Percentiles rank a stretch among this genome's conserved stretches.
Conservation (phyloP, 441 rosid genomes). For the Heliophila coronopifolia region DNA sequence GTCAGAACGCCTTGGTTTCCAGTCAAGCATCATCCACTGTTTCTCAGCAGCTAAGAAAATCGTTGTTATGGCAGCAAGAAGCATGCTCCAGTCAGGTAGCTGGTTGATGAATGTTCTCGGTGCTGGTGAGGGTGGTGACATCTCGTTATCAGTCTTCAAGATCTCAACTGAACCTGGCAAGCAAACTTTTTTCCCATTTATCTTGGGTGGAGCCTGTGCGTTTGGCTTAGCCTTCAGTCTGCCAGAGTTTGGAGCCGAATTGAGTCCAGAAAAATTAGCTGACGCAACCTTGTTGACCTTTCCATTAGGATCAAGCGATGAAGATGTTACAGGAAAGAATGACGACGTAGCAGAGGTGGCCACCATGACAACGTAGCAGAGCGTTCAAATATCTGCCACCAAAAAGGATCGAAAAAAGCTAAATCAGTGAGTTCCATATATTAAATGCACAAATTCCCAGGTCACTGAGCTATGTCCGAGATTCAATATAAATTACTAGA, state of each 20-base stretch:
- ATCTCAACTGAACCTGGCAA: constrained; percentile 36
- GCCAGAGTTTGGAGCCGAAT: constrained; percentile 45
- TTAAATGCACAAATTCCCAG: not conserved
- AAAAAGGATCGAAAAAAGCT: not conserved
- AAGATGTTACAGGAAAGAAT: constrained; percentile 54
- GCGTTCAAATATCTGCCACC: constrained; percentile 21
- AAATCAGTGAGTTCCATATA: not conserved
- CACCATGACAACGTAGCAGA: constrained; percentile 49
- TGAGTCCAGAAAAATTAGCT: constrained; percentile 42
- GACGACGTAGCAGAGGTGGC: constrained; percentile 74
- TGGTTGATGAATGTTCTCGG: constrained; percentile 90
- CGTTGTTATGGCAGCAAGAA: constrained; percentile 94
- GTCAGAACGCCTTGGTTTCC: constrained; percentile 86
- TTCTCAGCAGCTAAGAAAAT: constrained; percentile 96
- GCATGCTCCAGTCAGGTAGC: constrained; percentile 99
- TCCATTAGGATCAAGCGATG: constrained; percentile 41
- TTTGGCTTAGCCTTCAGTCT: constrained; percentile 73
- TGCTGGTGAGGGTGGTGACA: constrained; percentile 42
- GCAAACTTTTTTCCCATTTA: constrained; percentile 59
- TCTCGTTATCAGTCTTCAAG: constrained; percentile 43
- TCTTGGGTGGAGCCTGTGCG: constrained; percentile 85
- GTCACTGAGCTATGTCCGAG: constrained; percentile 1
- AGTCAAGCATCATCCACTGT: constrained; percentile 99
- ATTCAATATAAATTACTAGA: too few relatives aligned
- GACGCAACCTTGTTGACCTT: constrained; percentile 48